These are phyloP conservation scores for Telfairia occidentalis DNA, from an alignment of 331 rosid genomes.

Conservation along the genomic window DNA sequence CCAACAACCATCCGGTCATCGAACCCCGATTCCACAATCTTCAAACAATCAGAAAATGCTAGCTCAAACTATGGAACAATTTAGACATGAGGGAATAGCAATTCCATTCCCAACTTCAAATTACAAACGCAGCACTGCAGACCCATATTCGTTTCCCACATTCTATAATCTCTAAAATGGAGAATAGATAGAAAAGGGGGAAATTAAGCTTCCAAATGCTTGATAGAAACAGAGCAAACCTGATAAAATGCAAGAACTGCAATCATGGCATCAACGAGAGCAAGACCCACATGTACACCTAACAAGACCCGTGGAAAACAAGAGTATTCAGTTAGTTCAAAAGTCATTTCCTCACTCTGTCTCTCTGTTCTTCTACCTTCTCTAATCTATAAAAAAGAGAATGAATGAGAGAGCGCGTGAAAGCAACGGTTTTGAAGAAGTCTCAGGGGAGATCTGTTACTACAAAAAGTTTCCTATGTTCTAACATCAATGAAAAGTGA, in stretches of 20 bases:
- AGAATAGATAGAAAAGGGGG: not conserved
- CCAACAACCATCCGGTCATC: not conserved
- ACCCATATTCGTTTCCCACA: not conserved
- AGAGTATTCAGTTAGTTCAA: constrained; percentile 39
- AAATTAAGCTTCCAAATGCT: not conserved
- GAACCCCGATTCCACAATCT: not conserved
- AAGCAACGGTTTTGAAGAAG: constrained; percentile 11
- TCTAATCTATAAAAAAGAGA: constrained; percentile 3
- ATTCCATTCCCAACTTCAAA: not conserved
- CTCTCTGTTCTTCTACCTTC: constrained; percentile 10
- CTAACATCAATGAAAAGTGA: not conserved
- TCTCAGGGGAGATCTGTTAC: constrained; percentile 32
- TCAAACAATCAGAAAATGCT: constrained; percentile 4
- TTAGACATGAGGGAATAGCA: not conserved
- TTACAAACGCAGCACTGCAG: not conserved
- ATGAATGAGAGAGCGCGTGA: constrained; percentile 13
- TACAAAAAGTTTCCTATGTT: not conserved
- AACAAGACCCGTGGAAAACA: constrained; percentile 49
- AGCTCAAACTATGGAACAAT: not conserved
- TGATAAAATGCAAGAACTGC: constrained; percentile 56
- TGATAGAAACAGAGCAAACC: constrained; percentile 28
- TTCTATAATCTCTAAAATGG: not conserved
- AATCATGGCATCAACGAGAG: constrained; percentile 51
- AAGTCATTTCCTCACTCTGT: constrained; percentile 27
- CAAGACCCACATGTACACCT: constrained; percentile 52